Percentiles rank a stretch among this genome's conserved stretches.
Evolutionary conservation across 176 grass and related monocot species (phyloP).

Genomic region (Bothriochloa decipiens): DNA sequence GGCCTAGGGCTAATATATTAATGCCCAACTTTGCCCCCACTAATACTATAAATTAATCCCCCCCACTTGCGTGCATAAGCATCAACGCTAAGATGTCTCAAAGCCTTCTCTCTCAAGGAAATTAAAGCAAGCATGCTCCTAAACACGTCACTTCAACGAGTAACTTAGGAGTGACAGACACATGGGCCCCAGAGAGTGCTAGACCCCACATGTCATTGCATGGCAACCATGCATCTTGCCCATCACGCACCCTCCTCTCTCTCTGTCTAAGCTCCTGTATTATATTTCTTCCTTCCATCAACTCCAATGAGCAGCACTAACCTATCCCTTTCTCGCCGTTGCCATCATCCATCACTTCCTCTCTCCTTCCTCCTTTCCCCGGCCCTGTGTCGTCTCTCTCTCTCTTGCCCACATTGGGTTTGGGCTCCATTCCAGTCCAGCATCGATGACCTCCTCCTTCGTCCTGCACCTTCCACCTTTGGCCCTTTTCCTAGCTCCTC

Average conservation of each 20-base stretch:
- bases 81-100: conserved; percentile 53
- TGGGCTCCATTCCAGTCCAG: not conserved
- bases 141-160: not conserved
- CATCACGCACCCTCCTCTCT: not conserved
- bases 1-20: conserved; percentile 52
- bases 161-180: not conserved
- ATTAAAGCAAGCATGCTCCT: conserved; percentile 11
- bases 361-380: not conserved
- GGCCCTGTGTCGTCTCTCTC: not conserved
- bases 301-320: conserved; percentile 52
- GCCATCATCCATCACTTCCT: conserved; percentile 14
- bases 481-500: not conserved
- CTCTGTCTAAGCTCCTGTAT: conserved; percentile 42
- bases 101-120: conserved; percentile 35
- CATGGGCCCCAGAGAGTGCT: not conserved
- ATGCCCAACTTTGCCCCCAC: conserved; percentile 45
- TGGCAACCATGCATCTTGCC: not conserved
- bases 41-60: conserved; percentile 41
- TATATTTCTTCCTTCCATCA: conserved; percentile 51
- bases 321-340: conserved; percentile 36
- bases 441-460: conserved; percentile 19
- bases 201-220: conserved; percentile 13
- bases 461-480: not conserved
- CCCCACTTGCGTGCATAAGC: conserved; percentile 61
- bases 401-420: conserved; percentile 30